A percentile compares a stretch with the other conserved stretches of the same genome.
phyloP scores from a whole-genome alignment of 2,329 filamentous ascomycete species.

The Fusarium xylarioides region DNA sequence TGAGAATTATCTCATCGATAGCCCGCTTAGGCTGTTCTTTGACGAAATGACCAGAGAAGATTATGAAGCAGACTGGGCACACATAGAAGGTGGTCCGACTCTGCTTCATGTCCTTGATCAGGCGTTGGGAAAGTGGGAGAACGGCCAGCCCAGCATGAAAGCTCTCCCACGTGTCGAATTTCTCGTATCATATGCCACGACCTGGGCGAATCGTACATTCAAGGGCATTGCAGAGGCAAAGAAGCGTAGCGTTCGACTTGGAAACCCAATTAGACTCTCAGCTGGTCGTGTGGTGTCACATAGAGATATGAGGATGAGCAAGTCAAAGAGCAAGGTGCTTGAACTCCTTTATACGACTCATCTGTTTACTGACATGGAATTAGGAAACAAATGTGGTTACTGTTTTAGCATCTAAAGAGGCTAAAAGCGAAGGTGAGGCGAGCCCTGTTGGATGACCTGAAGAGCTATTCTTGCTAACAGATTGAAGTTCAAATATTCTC shows the following conservation, averaged over 20 bases:
- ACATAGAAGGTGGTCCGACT: constrained; percentile 55
- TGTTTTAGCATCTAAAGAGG: constrained; percentile 53
- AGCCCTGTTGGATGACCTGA: no score
- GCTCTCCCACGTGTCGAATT: constrained; percentile 70
- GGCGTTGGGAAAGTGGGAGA: constrained; percentile 58
- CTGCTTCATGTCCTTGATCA: constrained; percentile 60
- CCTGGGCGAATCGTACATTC: constrained; percentile 70
- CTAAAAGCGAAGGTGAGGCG: constrained; percentile 49
- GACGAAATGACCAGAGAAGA: constrained; percentile 60
- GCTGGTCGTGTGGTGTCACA: constrained; percentile 57
- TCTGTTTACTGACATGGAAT: constrained; percentile 18
- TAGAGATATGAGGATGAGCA: constrained; percentile 67
- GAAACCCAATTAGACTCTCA: constrained; percentile 59
- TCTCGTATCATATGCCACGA: constrained; percentile 66
- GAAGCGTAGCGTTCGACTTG: constrained; percentile 73
- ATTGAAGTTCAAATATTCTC: constrained; percentile 66
- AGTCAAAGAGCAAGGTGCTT: constrained; percentile 47
- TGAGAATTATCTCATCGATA: constrained; percentile 71
- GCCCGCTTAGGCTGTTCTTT: constrained; percentile 71
- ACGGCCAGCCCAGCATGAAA: constrained; percentile 57
- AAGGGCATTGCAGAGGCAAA: constrained; percentile 74
- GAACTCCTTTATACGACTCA: background rate
- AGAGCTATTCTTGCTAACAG: background rate
- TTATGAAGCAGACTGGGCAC: constrained; percentile 56
- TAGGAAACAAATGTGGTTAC: constrained; percentile 52